These are phyloP conservation scores for Colletotrichum orchidophilum DNA, from an alignment of 2,329 filamentous ascomycete genomes.

Conservation along the genomic window DNA sequence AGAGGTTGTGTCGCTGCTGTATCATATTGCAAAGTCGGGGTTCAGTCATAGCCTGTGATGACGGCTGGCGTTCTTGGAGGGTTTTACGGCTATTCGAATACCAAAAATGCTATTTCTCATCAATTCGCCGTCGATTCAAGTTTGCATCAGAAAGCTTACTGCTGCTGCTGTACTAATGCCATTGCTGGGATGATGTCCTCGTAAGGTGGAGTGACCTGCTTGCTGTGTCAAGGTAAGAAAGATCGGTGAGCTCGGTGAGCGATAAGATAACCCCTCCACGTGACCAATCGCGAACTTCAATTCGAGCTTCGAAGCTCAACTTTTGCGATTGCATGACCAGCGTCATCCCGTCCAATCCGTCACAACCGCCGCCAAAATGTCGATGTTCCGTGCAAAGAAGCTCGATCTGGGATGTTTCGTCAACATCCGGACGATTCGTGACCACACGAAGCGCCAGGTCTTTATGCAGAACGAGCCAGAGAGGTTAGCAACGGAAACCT, in stretches of 20 bases:
- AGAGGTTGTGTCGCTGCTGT: slow-evolving; percentile 7
- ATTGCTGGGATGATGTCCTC: background rate
- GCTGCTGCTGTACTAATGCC: background rate
- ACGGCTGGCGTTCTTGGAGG: slow-evolving; percentile 26
- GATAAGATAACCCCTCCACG: slow-evolving; percentile 12
- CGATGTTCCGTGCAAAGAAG: slow-evolving; percentile 89
- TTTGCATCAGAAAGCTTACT: background rate
- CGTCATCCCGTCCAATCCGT: background rate
- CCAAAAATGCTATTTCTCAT: slow-evolving; percentile 21
- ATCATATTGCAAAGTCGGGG: slow-evolving; percentile 21
- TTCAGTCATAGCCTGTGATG: slow-evolving; percentile 20
- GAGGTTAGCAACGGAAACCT: slow-evolving; percentile 64
- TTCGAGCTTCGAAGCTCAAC: slow-evolving; percentile 15
- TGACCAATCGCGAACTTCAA: slow-evolving; percentile 3
- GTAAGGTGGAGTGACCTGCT: background rate
- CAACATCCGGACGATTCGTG: slow-evolving; percentile 87
- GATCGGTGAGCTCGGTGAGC: background rate
- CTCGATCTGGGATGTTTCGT: slow-evolving; percentile 89
- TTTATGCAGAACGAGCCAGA: slow-evolving; percentile 89
- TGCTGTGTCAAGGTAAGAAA: no score
- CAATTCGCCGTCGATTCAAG: background rate
- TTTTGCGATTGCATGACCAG: background rate
- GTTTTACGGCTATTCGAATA: slow-evolving; percentile 19
- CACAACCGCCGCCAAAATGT: slow-evolving; percentile 63
- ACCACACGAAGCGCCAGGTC: slow-evolving; percentile 96